Evolutionary conservation across 352 stramenopile genomes (phyloP).

Genomic region (Globisporangium paddicum): DNA sequence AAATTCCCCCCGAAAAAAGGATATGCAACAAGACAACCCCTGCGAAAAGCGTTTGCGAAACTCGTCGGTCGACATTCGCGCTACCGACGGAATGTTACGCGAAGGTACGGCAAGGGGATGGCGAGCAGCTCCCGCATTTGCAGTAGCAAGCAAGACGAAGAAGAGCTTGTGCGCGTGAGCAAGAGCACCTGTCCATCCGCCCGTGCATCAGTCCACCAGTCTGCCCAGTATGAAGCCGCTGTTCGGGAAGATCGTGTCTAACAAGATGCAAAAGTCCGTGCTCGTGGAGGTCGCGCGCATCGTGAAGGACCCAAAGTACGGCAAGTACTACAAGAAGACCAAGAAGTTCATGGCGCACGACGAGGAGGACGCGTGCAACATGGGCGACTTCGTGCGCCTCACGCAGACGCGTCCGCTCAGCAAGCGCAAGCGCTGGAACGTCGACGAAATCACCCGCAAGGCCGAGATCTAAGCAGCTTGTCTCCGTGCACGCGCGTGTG

Average conservation of each 20-base stretch:
- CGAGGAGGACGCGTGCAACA: conserved; percentile 91
- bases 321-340: conserved; percentile 94
- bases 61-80: too few species aligned
- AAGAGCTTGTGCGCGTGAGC: not conserved
- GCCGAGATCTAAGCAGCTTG: conserved; percentile 59
- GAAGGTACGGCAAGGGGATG: conserved; percentile 19
- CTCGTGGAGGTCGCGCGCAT: conserved; percentile 94
- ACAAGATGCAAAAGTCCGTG: conserved; percentile 97
- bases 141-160: not conserved
- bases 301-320: conserved; percentile 92
- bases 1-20: too few species aligned
- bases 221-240: conserved; percentile 84
- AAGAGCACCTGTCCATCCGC: not conserved
- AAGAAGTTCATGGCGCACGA: conserved; percentile 98
- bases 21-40: too few species aligned
- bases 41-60: too few species aligned
- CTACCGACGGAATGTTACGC: not conserved
- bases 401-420: conserved; percentile 72
- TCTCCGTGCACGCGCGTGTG: not conserved
- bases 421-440: conserved; percentile 88
- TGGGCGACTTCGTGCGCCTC: conserved; percentile 84
- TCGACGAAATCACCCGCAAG: conserved; percentile 87
- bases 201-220: not conserved
- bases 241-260: conserved; percentile 94
- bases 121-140: conserved; percentile 3